Base-by-base conservation (phyloP, 2,329 filamentous ascomycete genomes). In the Beauveria brongniartii region DNA sequence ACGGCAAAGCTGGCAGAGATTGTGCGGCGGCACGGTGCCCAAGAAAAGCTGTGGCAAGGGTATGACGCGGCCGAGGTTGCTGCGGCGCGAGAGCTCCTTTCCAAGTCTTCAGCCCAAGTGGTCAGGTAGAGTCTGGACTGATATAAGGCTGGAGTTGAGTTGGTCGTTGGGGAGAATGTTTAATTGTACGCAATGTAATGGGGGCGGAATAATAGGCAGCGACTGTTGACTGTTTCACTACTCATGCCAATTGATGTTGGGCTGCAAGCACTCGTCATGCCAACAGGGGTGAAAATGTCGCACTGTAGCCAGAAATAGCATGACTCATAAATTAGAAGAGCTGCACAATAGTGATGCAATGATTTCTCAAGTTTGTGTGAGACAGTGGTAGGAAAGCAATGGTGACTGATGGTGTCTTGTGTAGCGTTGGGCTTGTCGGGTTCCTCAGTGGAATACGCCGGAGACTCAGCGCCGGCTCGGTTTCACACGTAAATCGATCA, bases 1-100 rank as follows among this genome's bases (percentile, higher is more conserved):
- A 93, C 89, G 1, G 78, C 80, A 61, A 92, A 91, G 73, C 80
- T 95, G 16, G 82, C 83, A 1, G 89, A 93, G 70, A 92, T 94
- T 67, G 84, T 92, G 63, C 81, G 88, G 63, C 82, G 82, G 63
- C 79, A 82, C 69, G 75, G 79, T 41, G 78, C 81, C 55, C 77
- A 82, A 61, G 83, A 91, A 72, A 79, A 79, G 64, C 82, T 83
- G 20, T 92, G 89, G 87, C 80, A 83, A 68, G 90, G 90, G 9
- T 93, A 90, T 72, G 84, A 88, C 62, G 77, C 82, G 68, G 81
- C 82, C 3, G 90, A 95, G 70, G 75, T 95, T 55, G 82, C 83
- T 67, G 90, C 90, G 14, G 89, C 88, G 54, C 81, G 84, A 67
- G 84, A 86, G 65, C 76, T 92, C 62, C 74, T 92, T 43, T 80